A percentile compares a stretch with the other conserved stretches of the same genome.
Evolutionary conservation across 345 rosid genomes (phyloP).

Genomic region (Aegle marmelos): DNA sequence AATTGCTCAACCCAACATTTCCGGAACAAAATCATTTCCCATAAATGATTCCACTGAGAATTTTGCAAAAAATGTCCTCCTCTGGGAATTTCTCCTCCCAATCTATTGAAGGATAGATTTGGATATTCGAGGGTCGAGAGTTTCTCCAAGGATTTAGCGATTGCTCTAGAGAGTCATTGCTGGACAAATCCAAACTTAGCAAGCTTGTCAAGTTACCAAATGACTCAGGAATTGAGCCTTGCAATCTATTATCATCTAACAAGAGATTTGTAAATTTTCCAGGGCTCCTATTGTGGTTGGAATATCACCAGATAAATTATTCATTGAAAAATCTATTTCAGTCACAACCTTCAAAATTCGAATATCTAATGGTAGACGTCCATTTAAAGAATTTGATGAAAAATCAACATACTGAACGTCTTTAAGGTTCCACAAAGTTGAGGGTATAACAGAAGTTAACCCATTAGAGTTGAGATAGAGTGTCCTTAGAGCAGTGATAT

Average conservation of each 20-base stretch:
- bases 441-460: not conserved
- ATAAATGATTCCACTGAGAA: conserved; percentile 4
- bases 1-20: no score
- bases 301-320: conserved; percentile 4
- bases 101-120: conserved; percentile 7
- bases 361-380: not conserved
- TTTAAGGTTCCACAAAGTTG: conserved; percentile 6
- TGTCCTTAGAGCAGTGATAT: conserved; percentile 4
- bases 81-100: conserved; percentile 16
- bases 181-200: conserved; percentile 11
- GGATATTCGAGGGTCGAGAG: not conserved
- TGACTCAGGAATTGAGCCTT: conserved; percentile 16
- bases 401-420: not conserved
- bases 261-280: not conserved
- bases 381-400: conserved; percentile 9
- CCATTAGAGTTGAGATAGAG: not conserved
- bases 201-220: conserved; percentile 9
- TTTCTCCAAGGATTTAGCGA: conserved; percentile 14
- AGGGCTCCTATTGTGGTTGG: not conserved
- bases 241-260: not conserved
- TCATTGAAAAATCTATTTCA: conserved; percentile 6
- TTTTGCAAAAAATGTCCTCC: conserved; percentile 1
- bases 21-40: not conserved
- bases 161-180: conserved; percentile 2
- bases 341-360: not conserved